These are phyloP conservation scores for Penicillium mononematosum DNA, from an alignment of 495 filamentous ascomycete genomes.

Conservation along the genomic window DNA sequence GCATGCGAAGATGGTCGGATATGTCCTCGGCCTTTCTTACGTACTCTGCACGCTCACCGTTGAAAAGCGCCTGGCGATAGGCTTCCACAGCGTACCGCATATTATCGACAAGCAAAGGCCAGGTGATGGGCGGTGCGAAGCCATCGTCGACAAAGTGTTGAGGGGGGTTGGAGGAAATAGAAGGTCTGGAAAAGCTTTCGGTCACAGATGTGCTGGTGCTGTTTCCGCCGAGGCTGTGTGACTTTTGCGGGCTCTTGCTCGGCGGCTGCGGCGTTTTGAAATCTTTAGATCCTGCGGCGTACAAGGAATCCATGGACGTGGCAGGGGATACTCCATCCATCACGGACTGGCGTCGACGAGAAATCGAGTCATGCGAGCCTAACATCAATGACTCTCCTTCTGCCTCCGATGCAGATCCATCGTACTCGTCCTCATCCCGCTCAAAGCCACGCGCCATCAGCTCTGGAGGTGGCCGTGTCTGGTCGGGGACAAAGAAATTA, in stretches of 20 bases:
- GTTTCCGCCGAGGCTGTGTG: constrained; percentile 28
- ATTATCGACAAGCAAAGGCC: constrained; percentile 84
- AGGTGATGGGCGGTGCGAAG: constrained; percentile 70
- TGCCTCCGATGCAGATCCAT: constrained; percentile 82
- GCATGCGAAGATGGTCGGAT: constrained; percentile 88
- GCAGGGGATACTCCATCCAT: constrained; percentile 80
- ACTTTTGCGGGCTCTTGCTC: constrained; percentile 26
- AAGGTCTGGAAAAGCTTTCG: constrained; percentile 43
- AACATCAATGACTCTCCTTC: constrained; percentile 66
- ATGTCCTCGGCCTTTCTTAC: constrained; percentile 93
- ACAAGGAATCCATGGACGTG: constrained; percentile 88
- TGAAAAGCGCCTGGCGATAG: constrained; percentile 81
- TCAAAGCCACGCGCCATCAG: constrained; percentile 83
- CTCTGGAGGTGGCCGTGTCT: constrained; percentile 89
- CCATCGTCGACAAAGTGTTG: constrained; percentile 85
- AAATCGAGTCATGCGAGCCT: constrained; percentile 56
- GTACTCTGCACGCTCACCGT: constrained; percentile 80
- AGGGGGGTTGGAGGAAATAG: constrained; percentile 63
- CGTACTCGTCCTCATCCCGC: constrained; percentile 80
- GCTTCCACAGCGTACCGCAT: constrained; percentile 85
- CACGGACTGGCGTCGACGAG: constrained; percentile 62
- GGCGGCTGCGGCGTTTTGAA: constrained; percentile 17
- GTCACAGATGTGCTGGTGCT: constrained; percentile 37
- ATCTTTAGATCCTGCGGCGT: constrained; percentile 45
- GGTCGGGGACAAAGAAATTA: constrained; percentile 83